Evolutionary conservation across 2,329 filamentous ascomycete genomes (phyloP), one percentile per base, ranked within the genome.

Genomic region (Aspergillus niger): DNA sequence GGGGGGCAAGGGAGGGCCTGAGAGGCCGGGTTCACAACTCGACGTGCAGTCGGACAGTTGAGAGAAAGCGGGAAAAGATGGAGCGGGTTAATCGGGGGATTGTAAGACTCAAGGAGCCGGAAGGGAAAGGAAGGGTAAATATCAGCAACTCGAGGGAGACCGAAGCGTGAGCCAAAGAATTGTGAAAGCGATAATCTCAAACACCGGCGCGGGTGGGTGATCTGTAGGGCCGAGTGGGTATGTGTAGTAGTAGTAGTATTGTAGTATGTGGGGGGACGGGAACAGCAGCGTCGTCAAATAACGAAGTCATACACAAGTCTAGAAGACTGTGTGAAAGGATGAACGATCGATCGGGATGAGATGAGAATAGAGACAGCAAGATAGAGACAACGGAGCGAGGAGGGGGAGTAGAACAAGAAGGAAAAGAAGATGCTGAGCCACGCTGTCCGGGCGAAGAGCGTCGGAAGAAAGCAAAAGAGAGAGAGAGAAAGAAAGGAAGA

Each of bases 11-110:
- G 17, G 17, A 22, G 17, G 20, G 28, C 41, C 53, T 44, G 56
- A 61, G 56, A 59, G 43, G 59, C 51, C 48, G 43, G 50, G 50
- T 55, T 61, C 30, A 44, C 43, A 54, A 57, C 58, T 47, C 26
- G 38, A 24, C 36, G 44, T 61, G 59, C 59, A 59, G 49, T 39
- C 30, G 44, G 50, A 55, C 51, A 52, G 39, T 44, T 44, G 24
- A 44, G 49, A 47, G 43, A 24, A 55, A 43, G 53, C 26, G 39
- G 30, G 36, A 43, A 17, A 22, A 39, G 53, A 36, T 20, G 32
- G 8, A 30, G 17, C 26, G 28, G 39, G 28, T 17, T 38, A n/a
- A 55, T n/a, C 39, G n/a, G 30, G 7, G 24, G 39, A 44, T 5
- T 15, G 10, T 13, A 41, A 55, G 52, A 26, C 30, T 38, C 2